phyloP scores from a whole-genome alignment of 441 rosid genomes.

The Bruguiera hainesii region DNA sequence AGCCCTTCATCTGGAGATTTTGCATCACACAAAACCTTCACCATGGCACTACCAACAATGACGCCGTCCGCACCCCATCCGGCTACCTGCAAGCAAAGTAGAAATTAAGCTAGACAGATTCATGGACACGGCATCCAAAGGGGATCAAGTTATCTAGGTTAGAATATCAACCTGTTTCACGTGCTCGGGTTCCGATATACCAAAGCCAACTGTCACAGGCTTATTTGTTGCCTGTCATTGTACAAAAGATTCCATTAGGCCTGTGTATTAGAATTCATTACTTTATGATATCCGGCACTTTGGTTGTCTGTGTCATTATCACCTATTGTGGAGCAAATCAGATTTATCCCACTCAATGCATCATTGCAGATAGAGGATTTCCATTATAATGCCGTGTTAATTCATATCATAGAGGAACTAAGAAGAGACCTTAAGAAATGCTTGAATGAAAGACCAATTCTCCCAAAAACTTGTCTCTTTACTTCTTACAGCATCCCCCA shows the following conservation, averaged over 20 bases:
- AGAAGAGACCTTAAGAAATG: too few species aligned
- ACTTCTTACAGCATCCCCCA: too few species aligned
- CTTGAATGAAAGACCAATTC: too few species aligned
- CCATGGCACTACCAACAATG: slow-evolving; percentile 88
- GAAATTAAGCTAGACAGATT: not conserved
- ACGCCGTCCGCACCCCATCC: slow-evolving; percentile 97
- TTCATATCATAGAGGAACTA: too few species aligned
- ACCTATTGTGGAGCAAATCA: not conserved
- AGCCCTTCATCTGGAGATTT: slow-evolving; percentile 75
- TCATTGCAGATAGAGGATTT: too few species aligned
- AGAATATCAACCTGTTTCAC: slow-evolving; percentile 63
- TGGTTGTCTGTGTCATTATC: not conserved
- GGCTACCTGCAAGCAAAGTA: slow-evolving; percentile 42
- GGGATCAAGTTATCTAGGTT: not conserved
- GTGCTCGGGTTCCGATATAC: slow-evolving; percentile 90
- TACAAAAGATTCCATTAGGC: slow-evolving; percentile 7
- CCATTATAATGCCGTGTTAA: too few species aligned
- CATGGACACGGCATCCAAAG: not conserved
- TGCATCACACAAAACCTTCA: slow-evolving; percentile 68
- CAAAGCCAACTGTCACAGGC: slow-evolving; percentile 93
- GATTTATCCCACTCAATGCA: not conserved
- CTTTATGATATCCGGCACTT: not conserved
- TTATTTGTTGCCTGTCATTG: slow-evolving; percentile 54
- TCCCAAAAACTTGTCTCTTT: too few species aligned
- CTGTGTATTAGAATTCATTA: not conserved